A percentile compares a stretch with the other conserved stretches of the same genome.
phyloP scores from a whole-genome alignment of 345 rosid species.

The Clausena lansium region DNA sequence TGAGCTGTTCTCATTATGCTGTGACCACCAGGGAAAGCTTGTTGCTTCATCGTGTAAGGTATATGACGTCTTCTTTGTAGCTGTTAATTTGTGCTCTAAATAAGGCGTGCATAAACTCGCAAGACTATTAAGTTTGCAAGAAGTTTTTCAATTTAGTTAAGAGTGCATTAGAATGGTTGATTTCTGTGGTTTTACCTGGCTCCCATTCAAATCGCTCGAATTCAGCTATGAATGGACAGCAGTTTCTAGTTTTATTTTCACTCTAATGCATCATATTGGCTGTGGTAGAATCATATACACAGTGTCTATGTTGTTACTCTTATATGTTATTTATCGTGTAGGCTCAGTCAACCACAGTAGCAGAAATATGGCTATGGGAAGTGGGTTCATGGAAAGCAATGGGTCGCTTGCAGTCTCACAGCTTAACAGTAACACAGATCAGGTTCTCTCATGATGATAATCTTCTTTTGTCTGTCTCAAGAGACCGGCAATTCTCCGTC shows the following conservation, averaged over 20 bases:
- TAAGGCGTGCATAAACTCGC: neutral
- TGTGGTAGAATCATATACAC: neutral
- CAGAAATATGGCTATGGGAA: constrained; percentile 94
- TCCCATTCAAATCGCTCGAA: neutral
- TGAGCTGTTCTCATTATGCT: constrained; percentile 79
- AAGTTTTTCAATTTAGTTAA: neutral
- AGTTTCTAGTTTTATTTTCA: neutral
- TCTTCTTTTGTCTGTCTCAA: constrained; percentile 81
- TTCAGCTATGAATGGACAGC: neutral
- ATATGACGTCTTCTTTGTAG: constrained; percentile 9
- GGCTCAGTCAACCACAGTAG: constrained; percentile 82
- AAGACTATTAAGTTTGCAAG: neutral
- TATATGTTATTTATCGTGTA: constrained; percentile 26
- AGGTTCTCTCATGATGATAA: constrained; percentile 77
- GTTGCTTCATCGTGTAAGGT: constrained; percentile 98
- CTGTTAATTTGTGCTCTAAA: neutral
- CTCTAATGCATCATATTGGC: neutral
- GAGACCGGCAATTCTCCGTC: constrained; percentile 91
- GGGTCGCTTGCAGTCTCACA: constrained; percentile 84
- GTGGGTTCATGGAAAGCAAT: constrained; percentile 95
- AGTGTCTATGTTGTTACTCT: neutral
- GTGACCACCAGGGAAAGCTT: constrained; percentile 70
- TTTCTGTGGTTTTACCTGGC: neutral
- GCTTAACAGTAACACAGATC: constrained; percentile 88
- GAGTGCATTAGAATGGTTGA: neutral